Evolutionary conservation across 2,329 filamentous ascomycete species (phyloP), one percentile per base, ranked within the genome.

Genomic region (Pseudocercospora vitis): DNA sequence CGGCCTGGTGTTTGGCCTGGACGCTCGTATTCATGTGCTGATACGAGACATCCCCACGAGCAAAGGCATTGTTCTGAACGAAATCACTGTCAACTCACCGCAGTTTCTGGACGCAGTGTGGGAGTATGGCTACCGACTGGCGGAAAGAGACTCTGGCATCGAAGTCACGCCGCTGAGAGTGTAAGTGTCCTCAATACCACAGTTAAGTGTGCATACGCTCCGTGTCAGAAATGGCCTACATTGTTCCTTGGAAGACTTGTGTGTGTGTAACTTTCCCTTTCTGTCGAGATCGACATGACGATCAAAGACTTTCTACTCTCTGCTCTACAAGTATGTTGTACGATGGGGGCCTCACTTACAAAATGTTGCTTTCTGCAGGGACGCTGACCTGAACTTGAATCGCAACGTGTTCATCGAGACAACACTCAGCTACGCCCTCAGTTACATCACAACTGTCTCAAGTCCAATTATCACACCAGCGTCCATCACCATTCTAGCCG

Each of bases 391-490:
- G 9, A 65, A 70, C 39, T 77, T 81, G 50, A 78, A 78, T 48
- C 76, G 73, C 55, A 99, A 99, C 70, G 83, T 85, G 11, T 99
- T 99, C 71, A 88, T 99, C 59, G 91, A 97, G 76, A 95, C 90
- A 8, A 88, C 94, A 1, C 80, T 99, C 53, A 84, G 81, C 72
- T 97, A 95, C 75, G 88, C 83, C 51, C 81, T 97, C 64, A 94
- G 87, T 51, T 96, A 96, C 74, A 85, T 89, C 70, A 79, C 72
- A 67, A 73, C 71, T 68, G 74, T 73, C 61, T 75, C 61, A 61
- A 76, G 59, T 65, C 73, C 62, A 58, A 80, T 74, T 67, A 84
- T 94, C 66, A 79, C 80, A 11, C 83, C 91, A 3, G 75, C 87
- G 24, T 83, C 83, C 11, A 82, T 97, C 70, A 91, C 88, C 57